Percentiles rank a stretch among this genome's conserved stretches.
Conservation (phyloP, 2,329 filamentous ascomycete genomes). For the Periconia digitata region DNA sequence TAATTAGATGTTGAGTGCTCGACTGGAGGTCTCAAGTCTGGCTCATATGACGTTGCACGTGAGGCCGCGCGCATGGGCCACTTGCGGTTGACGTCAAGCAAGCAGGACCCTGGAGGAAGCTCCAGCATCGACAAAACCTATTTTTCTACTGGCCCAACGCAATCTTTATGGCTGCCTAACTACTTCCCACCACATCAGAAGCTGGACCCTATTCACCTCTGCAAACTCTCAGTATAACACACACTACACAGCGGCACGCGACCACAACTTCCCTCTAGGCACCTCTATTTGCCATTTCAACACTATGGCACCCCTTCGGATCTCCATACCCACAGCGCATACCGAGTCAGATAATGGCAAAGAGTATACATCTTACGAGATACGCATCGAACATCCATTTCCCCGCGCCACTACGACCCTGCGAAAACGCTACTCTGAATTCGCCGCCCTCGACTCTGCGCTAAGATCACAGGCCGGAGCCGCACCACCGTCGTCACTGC, state of each 20-base stretch:
- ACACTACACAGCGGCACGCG: neutral
- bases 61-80: neutral
- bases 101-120: neutral
- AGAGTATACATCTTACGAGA: conserved; percentile 76
- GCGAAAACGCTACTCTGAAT: conserved; percentile 83
- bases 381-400: conserved; percentile 73
- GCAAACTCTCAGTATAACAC: neutral
- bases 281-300: neutral
- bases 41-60: too few species aligned
- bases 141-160: too few species aligned
- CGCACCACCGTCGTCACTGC: conserved; percentile 68
- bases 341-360: conserved; percentile 57
- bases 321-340: conserved; percentile 52
- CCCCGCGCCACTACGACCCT: conserved; percentile 75
- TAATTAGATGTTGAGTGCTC: neutral
- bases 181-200: neutral
- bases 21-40: too few species aligned
- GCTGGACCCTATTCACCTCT: neutral
- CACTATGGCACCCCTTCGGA: conserved; percentile 49
- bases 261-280: neutral
- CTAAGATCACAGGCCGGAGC: conserved; percentile 62
- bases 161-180: neutral
- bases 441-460: conserved; percentile 64
- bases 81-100: neutral
- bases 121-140: too few species aligned